Evolutionary conservation across 2,329 filamentous ascomycete genomes (phyloP).

Genomic region (Teratosphaeriaceae sp.): DNA sequence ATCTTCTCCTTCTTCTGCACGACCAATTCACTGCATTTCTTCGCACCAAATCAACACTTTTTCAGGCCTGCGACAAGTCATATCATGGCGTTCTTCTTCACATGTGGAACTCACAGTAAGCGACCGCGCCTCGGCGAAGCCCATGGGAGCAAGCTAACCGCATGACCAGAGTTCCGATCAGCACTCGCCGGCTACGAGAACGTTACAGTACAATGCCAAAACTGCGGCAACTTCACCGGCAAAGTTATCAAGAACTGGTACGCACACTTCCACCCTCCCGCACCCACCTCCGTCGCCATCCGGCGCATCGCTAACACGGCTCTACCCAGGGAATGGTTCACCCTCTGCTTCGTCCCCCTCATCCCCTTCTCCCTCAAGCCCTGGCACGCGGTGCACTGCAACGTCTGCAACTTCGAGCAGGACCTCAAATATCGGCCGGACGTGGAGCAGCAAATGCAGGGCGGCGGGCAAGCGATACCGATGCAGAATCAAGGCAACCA

Average conservation of each 20-base stretch:
- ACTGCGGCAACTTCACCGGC: slow-evolving; percentile 45
- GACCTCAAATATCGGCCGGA: slow-evolving; percentile 40
- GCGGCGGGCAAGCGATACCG: slow-evolving; percentile 23
- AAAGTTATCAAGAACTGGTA: slow-evolving; percentile 41
- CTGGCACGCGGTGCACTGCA: slow-evolving; percentile 58
- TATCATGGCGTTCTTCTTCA: slow-evolving; percentile 39
- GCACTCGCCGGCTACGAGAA: slow-evolving; percentile 42
- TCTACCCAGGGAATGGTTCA: slow-evolving; percentile 5
- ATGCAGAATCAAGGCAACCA: slow-evolving; percentile 25
- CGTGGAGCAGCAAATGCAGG: slow-evolving; percentile 30
- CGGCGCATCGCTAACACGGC: not conserved
- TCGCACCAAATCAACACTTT: not conserved
- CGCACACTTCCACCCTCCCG: slow-evolving; percentile 5
- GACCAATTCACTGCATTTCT: not conserved
- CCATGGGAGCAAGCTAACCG: slow-evolving; percentile 1
- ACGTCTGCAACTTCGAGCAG: slow-evolving; percentile 71
- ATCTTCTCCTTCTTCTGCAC: not conserved
- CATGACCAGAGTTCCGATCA: slow-evolving; percentile 38
- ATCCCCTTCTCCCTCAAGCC: slow-evolving; percentile 59
- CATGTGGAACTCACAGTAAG: slow-evolving; percentile 44
- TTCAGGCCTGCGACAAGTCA: not conserved
- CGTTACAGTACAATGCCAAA: slow-evolving; percentile 45
- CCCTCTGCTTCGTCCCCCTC: slow-evolving; percentile 67
- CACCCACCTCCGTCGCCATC: not conserved
- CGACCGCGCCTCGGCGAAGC: not conserved